Conservation (phyloP, 352 stramenopile species). For the Globisporangium polare region DNA sequence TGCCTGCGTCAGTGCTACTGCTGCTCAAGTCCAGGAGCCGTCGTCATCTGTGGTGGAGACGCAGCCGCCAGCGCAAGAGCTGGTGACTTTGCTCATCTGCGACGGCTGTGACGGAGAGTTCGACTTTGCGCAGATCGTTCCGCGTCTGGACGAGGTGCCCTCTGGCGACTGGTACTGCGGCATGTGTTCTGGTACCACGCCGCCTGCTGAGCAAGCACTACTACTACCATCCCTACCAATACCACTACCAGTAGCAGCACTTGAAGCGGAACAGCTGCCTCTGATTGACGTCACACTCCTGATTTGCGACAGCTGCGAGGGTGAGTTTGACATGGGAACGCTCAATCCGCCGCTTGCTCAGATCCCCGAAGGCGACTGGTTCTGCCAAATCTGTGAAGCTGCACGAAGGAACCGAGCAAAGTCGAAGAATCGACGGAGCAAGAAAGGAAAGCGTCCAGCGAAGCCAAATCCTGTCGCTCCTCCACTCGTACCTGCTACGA, state of each 20-base stretch:
- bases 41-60: not conserved
- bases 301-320: slow-evolving; percentile 69
- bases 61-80: not conserved
- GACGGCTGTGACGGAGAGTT: slow-evolving; percentile 36
- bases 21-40: not conserved
- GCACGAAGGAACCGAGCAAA: not conserved
- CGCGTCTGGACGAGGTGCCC: slow-evolving; percentile 19
- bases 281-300: slow-evolving; percentile 35
- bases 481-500: not conserved
- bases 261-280: not conserved
- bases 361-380: slow-evolving; percentile 47
- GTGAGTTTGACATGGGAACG: slow-evolving; percentile 47
- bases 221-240: not conserved
- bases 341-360: slow-evolving; percentile 42
- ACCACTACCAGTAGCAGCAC: not conserved
- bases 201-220: not conserved
- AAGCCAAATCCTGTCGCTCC: not conserved
- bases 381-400: slow-evolving; percentile 18
- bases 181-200: not conserved
- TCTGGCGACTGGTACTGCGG: slow-evolving; percentile 39
- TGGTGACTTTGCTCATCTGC: slow-evolving; percentile 33
- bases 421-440: slow-evolving; percentile 1
- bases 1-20: not conserved
- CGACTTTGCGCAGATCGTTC: slow-evolving; percentile 23
- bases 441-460: slow-evolving; percentile 1